Evolutionary conservation across 345 rosid genomes (phyloP).

Genomic region (Moringa oleifera): DNA sequence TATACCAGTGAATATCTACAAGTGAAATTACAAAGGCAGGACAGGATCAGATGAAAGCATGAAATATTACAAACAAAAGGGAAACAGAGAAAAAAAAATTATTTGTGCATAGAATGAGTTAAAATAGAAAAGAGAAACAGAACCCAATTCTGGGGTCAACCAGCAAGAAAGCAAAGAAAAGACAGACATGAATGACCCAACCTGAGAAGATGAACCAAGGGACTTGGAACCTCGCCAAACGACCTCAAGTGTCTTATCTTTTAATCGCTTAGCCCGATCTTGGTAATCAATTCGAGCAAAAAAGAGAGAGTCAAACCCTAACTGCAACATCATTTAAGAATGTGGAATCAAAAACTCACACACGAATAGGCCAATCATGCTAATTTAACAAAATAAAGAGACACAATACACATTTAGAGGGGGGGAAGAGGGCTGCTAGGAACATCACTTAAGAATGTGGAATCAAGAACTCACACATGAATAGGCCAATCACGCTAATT

Average conservation of each 20-base stretch:
- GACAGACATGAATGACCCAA: conserved; percentile 16
- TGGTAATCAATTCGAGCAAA: conserved; percentile 97
- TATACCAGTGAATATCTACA: conserved; percentile 88
- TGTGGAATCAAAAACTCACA: background rate
- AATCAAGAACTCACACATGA: background rate
- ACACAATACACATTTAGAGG: too few relatives aligned
- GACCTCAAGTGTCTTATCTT: conserved; percentile 83
- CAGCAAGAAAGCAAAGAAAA: background rate
- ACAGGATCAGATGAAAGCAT: background rate
- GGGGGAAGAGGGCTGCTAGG: background rate
- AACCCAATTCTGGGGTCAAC: too few relatives aligned
- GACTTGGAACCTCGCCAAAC: conserved; percentile 90
- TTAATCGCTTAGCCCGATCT: conserved; percentile 79
- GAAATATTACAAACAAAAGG: too few relatives aligned
- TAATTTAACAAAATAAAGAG: background rate
- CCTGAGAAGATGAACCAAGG: conserved; percentile 91
- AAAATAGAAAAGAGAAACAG: too few relatives aligned
- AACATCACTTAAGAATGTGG: background rate
- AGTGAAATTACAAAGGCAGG: background rate
- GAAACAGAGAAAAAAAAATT: too few relatives aligned
- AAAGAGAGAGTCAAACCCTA: conserved; percentile 89
- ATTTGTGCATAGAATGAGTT: too few relatives aligned
- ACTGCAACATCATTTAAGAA: conserved; percentile 34
- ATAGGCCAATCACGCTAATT: background rate
- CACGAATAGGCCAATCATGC: background rate